Percentiles rank a stretch among this genome's conserved stretches.
Evolutionary conservation across 2,329 filamentous ascomycete genomes (phyloP).

Genomic region (Monosporascus sp.): DNA sequence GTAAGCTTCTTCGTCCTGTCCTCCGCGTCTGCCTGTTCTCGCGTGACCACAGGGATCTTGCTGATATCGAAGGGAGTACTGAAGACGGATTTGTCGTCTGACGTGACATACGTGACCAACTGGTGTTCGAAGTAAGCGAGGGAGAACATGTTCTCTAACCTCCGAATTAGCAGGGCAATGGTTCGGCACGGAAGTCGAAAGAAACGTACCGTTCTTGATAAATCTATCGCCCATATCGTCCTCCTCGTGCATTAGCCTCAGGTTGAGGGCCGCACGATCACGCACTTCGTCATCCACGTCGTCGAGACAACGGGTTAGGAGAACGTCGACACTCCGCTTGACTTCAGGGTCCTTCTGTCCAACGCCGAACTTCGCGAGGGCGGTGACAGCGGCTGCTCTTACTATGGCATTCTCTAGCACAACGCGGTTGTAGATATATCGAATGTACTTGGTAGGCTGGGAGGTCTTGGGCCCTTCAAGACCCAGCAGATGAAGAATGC

Average conservation of each 20-base stretch:
- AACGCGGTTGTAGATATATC: slow-evolving; percentile 98
- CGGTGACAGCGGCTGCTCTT: slow-evolving; percentile 89
- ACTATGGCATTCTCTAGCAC: slow-evolving; percentile 97
- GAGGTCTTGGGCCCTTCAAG: slow-evolving; percentile 92
- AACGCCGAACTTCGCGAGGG: slow-evolving; percentile 93
- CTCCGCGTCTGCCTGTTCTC: slow-evolving; percentile 93
- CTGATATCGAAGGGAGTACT: slow-evolving; percentile 82
- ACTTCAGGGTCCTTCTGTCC: slow-evolving; percentile 95
- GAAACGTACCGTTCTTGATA: slow-evolving; percentile 76
- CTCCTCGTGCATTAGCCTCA: slow-evolving; percentile 87
- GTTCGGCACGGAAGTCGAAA: not conserved
- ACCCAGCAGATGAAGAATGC: slow-evolving; percentile 89
- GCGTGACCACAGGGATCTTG: slow-evolving; percentile 85
- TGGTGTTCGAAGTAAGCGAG: slow-evolving; percentile 94
- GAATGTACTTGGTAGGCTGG: slow-evolving; percentile 96
- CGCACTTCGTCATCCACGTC: slow-evolving; percentile 97
- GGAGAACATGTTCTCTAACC: slow-evolving; percentile 84
- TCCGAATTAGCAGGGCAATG: slow-evolving; percentile 21
- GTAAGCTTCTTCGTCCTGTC: slow-evolving; percentile 97
- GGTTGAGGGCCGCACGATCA: slow-evolving; percentile 87
- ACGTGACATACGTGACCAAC: slow-evolving; percentile 94
- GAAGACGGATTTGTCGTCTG: slow-evolving; percentile 82
- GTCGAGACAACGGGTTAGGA: slow-evolving; percentile 89
- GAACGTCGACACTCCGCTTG: slow-evolving; percentile 88
- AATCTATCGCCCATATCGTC: slow-evolving; percentile 81